These are phyloP conservation scores for Colletotrichum tofieldiae DNA, from an alignment of 2,329 filamentous ascomycete species.

Conservation along the genomic window DNA sequence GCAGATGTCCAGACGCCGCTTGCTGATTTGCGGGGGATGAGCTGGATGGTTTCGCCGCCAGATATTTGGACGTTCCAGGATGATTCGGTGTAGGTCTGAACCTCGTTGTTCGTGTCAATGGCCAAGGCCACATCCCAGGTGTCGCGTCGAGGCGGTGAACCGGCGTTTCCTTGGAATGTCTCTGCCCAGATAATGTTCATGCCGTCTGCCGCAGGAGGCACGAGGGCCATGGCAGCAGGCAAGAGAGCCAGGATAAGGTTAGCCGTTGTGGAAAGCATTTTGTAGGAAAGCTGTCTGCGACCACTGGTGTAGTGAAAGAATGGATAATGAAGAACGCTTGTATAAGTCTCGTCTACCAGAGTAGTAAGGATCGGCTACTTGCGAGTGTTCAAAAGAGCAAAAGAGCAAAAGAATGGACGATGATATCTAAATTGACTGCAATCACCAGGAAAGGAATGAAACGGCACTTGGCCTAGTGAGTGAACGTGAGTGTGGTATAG, in stretches of 20 bases:
- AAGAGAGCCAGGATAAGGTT: slow-evolving; percentile 40
- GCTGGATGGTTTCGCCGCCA: slow-evolving; percentile 65
- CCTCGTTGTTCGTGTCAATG: slow-evolving; percentile 66
- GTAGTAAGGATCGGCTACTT: neutral
- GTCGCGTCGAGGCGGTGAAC: slow-evolving; percentile 53
- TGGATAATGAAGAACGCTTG: neutral
- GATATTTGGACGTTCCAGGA: slow-evolving; percentile 66
- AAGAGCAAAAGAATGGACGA: slow-evolving; percentile 25
- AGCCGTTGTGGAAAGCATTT: slow-evolving; percentile 6
- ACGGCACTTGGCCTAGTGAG: slow-evolving; percentile 34
- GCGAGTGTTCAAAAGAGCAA: neutral
- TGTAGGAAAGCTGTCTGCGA: neutral
- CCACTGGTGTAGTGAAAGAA: neutral
- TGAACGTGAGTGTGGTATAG: slow-evolving; percentile 16
- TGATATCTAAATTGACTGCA: slow-evolving; percentile 6
- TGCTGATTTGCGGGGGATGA: slow-evolving; percentile 62
- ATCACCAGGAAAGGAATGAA: slow-evolving; percentile 39
- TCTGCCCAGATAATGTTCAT: slow-evolving; percentile 63
- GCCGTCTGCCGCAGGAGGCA: slow-evolving; percentile 57
- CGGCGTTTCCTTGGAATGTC: slow-evolving; percentile 59
- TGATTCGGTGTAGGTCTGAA: slow-evolving; percentile 64
- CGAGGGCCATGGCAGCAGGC: slow-evolving; percentile 53
- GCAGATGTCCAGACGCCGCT: slow-evolving; percentile 67
- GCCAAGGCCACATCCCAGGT: slow-evolving; percentile 62
- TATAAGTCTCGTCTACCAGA: slow-evolving; percentile 1